These are phyloP conservation scores for Salix suchowensis DNA, from an alignment of 345 rosid species.

Conservation along the genomic window DNA sequence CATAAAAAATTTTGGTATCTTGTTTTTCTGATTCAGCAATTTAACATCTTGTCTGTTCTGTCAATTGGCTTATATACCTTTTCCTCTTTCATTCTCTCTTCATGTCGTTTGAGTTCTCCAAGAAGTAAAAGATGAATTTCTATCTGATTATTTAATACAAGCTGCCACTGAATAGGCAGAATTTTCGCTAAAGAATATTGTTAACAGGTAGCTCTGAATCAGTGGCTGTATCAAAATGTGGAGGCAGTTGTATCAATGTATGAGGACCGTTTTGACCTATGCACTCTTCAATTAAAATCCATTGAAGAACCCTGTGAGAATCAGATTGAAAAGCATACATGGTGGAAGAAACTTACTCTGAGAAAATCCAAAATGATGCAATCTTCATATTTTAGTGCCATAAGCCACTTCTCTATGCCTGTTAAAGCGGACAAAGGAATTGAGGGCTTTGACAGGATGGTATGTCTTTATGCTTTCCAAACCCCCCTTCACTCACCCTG, in stretches of 20 bases:
- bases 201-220: slow-evolving; percentile 71
- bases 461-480: slow-evolving; percentile 33
- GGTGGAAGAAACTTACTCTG: slow-evolving; percentile 61
- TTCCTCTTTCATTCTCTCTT: too few relatives aligned
- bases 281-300: slow-evolving; percentile 43
- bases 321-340: slow-evolving; percentile 36
- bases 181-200: background rate
- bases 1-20: too few relatives aligned
- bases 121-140: too few relatives aligned
- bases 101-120: too few relatives aligned
- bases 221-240: slow-evolving; percentile 85
- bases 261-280: slow-evolving; percentile 87
- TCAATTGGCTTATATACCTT: too few relatives aligned
- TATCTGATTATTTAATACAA: too few relatives aligned
- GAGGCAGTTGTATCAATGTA: slow-evolving; percentile 88
- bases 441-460: slow-evolving; percentile 88
- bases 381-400: slow-evolving; percentile 39
- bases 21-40: too few relatives aligned
- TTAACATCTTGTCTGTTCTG: too few relatives aligned
- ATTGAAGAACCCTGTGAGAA: slow-evolving; percentile 37
- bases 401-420: slow-evolving; percentile 54
- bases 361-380: slow-evolving; percentile 33
- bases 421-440: slow-evolving; percentile 79
- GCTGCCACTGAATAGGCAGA: too few relatives aligned
- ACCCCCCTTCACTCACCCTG: background rate